Evolutionary conservation across 768 basidiomycete genomes (phyloP), one percentile per base, ranked within the genome.

Genomic region (Suillus sp.): DNA sequence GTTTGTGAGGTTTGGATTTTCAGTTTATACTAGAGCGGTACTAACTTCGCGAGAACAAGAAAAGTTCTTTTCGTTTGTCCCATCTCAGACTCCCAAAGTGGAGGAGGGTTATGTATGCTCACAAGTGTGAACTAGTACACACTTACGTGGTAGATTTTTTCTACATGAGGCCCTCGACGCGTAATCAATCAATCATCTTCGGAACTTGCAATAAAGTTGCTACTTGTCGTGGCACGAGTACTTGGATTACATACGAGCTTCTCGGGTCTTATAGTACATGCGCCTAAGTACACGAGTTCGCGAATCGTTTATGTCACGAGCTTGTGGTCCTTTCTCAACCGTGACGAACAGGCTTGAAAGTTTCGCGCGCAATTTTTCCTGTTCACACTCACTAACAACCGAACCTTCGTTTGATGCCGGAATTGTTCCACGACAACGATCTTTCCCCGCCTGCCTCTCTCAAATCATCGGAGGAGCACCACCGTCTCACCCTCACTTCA

Each of bases 371-470:
- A 10, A 4, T 35, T 38, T 38, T 38, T 56, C 37, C 25, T 20
- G 30, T 40, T 20, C 27, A 18, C 25, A 20, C 25, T 40, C 51
- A 57, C 18, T 35, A 40, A 40, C 27, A 10, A 14, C 32, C 11
- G 20, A 53, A 27, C 56, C 25, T 27, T 57, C 38, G 10, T 57
- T 57, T 40, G 37, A 57, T 57, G 56, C 56, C 38, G 7, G 56
- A 40, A 14, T 38, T 56, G 35, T 38, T 57, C 11, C 27, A 57
- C 3, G 56, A 27, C 18, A 27, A 57, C 10, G 68, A 68, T 48
- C 54, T 66, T 62, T 71, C 65, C 38, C 50, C 65, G 30, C 18
- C 68, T 18, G 60, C 62, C 42, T 48, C 71, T 40, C 32, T 40
- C 47, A 66, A 67, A 34, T 56, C 63, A 8, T 55, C 69, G 2